Percentiles rank a stretch among this genome's conserved stretches.
Conservation (phyloP, 2,329 filamentous ascomycete species). For the Trematosphaeria pertusa region DNA sequence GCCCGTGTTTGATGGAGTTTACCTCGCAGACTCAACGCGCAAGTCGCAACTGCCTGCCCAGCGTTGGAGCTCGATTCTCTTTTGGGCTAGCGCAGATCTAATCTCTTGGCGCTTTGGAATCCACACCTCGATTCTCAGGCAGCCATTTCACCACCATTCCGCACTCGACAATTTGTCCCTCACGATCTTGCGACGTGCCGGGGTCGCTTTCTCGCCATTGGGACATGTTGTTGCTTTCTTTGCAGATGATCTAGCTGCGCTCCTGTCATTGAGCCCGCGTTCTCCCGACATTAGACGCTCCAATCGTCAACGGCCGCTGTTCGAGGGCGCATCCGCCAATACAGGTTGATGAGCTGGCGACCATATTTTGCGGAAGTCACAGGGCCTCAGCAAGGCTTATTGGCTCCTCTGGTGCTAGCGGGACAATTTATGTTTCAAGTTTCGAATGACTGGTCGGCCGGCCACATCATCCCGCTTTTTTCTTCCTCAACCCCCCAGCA, state of each 20-base stretch:
- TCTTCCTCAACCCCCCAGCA: constrained; percentile 17
- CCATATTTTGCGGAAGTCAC: constrained; percentile 32
- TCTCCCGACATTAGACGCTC: constrained; percentile 25
- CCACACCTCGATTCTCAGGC: background rate
- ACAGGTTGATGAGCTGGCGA: constrained; percentile 49
- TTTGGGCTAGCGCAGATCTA: constrained; percentile 16
- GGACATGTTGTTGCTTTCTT: background rate
- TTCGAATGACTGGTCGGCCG: constrained; percentile 41
- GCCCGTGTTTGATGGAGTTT: constrained; percentile 29
- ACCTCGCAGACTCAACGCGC: no score
- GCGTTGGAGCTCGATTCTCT: constrained; percentile 30
- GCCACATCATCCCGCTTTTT: constrained; percentile 47
- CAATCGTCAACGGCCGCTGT: constrained; percentile 24
- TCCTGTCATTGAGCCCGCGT: no score
- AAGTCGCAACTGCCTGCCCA: constrained; percentile 41
- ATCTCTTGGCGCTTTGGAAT: constrained; percentile 11
- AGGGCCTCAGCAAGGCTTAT: constrained; percentile 27
- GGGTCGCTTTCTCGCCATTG: background rate
- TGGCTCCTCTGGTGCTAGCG: constrained; percentile 41
- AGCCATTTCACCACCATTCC: background rate
- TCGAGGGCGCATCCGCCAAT: constrained; percentile 34
- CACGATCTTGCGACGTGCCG: background rate
- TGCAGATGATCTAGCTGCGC: constrained; percentile 3
- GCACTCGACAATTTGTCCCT: background rate
- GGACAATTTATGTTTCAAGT: constrained; percentile 45